These are phyloP conservation scores for Globisporangium radiosum DNA, from an alignment of 352 stramenopile species.

Conservation along the genomic window DNA sequence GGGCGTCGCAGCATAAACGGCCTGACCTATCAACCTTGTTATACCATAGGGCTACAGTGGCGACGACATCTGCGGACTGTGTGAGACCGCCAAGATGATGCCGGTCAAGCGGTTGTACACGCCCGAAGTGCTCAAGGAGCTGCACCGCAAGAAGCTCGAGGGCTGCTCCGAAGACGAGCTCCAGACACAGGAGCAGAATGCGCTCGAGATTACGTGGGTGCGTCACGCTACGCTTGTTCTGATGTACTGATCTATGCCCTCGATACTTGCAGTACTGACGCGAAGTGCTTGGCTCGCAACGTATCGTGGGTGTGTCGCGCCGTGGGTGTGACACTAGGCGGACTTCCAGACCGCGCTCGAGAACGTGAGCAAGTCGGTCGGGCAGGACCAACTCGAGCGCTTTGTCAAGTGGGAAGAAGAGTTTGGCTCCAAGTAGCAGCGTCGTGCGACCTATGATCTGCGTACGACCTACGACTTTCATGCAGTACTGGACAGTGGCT, in stretches of 20 bases:
- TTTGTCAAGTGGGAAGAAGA: slow-evolving; percentile 77
- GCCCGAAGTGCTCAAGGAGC: slow-evolving; percentile 51
- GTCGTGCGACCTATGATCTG: too few species aligned
- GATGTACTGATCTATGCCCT: too few species aligned
- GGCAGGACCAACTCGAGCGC: slow-evolving; percentile 62
- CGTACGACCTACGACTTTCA: too few species aligned
- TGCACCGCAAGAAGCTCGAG: slow-evolving; percentile 50
- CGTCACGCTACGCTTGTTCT: not conserved
- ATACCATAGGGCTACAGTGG: slow-evolving; percentile 37
- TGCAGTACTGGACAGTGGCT: not conserved
- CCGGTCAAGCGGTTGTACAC: slow-evolving; percentile 76
- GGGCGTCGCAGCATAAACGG: too few species aligned
- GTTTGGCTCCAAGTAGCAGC: slow-evolving; percentile 71
- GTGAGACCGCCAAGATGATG: slow-evolving; percentile 74
- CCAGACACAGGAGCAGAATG: slow-evolving; percentile 49
- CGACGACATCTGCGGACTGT: slow-evolving; percentile 54
- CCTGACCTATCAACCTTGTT: too few species aligned
- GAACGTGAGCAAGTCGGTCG: slow-evolving; percentile 83
- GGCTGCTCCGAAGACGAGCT: slow-evolving; percentile 46
- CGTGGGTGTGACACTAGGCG: slow-evolving; percentile 9
- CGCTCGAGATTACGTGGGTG: slow-evolving; percentile 46
- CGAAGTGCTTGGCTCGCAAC: too few species aligned
- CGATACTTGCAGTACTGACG: too few species aligned
- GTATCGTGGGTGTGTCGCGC: too few species aligned
- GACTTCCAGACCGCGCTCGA: slow-evolving; percentile 63